Conservation (phyloP, 2,329 filamentous ascomycete species). For the Teratosphaeria zuluensis region DNA sequence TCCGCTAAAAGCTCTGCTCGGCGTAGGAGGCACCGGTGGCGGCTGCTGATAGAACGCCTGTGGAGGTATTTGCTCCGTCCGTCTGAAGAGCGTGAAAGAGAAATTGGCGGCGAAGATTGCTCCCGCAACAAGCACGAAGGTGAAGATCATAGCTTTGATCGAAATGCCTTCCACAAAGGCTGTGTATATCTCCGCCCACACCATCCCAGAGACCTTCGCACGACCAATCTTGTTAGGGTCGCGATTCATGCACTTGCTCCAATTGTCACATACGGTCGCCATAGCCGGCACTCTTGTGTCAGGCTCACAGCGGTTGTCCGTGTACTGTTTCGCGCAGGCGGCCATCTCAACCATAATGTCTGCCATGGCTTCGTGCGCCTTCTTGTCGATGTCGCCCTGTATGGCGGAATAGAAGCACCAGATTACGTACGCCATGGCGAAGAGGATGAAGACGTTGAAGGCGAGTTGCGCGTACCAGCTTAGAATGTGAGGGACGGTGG, state of each 20-base stretch:
- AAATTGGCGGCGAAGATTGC: slow-evolving; percentile 50
- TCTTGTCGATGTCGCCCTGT: slow-evolving; percentile 63
- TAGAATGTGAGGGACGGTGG: slow-evolving; percentile 54
- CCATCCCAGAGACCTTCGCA: slow-evolving; percentile 73
- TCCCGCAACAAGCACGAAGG: slow-evolving; percentile 37
- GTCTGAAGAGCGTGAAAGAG: slow-evolving; percentile 35
- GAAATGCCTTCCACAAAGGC: slow-evolving; percentile 85
- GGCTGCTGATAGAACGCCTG: slow-evolving; percentile 10
- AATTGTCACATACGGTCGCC: slow-evolving; percentile 62
- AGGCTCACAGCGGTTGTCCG: slow-evolving; percentile 63
- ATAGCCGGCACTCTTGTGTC: slow-evolving; percentile 62
- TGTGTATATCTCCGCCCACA: slow-evolving; percentile 87
- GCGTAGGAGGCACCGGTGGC: slow-evolving; percentile 23
- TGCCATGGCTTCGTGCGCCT: slow-evolving; percentile 57
- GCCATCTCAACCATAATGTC: slow-evolving; percentile 61
- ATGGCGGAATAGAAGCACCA: slow-evolving; percentile 62
- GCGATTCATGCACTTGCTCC: slow-evolving; percentile 79
- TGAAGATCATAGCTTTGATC: slow-evolving; percentile 65
- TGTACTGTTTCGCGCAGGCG: slow-evolving; percentile 63
- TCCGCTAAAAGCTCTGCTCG: slow-evolving; percentile 23
- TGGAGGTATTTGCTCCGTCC: not conserved
- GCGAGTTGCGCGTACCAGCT: slow-evolving; percentile 57
- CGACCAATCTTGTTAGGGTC: slow-evolving; percentile 70
- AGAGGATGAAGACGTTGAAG: slow-evolving; percentile 55
- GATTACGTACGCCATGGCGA: slow-evolving; percentile 53